A percentile compares a stretch with the other conserved stretches of the same genome.
Evolutionary conservation across 2,329 filamentous ascomycete species (phyloP).

Genomic region (Phoma sp.): DNA sequence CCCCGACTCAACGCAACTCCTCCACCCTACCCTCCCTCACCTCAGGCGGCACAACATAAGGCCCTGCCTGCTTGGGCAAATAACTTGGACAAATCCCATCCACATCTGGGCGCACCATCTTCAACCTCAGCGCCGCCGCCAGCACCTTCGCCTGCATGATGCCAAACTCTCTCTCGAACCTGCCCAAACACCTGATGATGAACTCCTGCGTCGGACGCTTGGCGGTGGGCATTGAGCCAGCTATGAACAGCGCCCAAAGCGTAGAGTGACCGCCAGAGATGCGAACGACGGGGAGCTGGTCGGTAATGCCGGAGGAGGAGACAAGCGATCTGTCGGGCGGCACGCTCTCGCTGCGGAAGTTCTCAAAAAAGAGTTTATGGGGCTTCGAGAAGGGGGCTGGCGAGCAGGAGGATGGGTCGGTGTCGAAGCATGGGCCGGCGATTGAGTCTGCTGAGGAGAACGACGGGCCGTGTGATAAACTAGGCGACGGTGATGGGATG

Average conservation of each 20-base stretch:
- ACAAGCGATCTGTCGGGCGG: not conserved
- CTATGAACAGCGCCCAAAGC: slow-evolving; percentile 44
- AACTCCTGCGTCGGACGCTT: slow-evolving; percentile 34
- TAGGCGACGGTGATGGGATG: not conserved
- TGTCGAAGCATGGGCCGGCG: not conserved
- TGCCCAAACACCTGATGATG: slow-evolving; percentile 59
- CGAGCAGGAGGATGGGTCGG: not conserved
- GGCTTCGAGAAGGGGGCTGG: slow-evolving; percentile 5
- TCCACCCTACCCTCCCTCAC: not conserved
- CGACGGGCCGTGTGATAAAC: not conserved
- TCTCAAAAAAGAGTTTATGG: slow-evolving; percentile 15
- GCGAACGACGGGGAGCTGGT: slow-evolving; percentile 41
- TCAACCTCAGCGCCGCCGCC: slow-evolving; percentile 29
- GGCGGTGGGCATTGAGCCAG: slow-evolving; percentile 39
- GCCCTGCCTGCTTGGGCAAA: slow-evolving; percentile 15
- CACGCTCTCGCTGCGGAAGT: slow-evolving; percentile 26
- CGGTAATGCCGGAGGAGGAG: slow-evolving; percentile 7
- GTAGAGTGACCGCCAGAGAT: slow-evolving; percentile 41
- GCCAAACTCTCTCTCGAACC: slow-evolving; percentile 63
- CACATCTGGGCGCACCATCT: slow-evolving; percentile 19
- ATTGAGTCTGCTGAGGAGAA: not conserved
- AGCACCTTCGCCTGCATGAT: slow-evolving; percentile 45
- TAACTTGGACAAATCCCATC: slow-evolving; percentile 24
- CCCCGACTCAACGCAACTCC: not conserved
- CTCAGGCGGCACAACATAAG: slow-evolving; percentile 10